These are phyloP conservation scores for Oryza glumipatula DNA, from an alignment of 176 grass and related monocot genomes.

Conservation along the genomic window DNA sequence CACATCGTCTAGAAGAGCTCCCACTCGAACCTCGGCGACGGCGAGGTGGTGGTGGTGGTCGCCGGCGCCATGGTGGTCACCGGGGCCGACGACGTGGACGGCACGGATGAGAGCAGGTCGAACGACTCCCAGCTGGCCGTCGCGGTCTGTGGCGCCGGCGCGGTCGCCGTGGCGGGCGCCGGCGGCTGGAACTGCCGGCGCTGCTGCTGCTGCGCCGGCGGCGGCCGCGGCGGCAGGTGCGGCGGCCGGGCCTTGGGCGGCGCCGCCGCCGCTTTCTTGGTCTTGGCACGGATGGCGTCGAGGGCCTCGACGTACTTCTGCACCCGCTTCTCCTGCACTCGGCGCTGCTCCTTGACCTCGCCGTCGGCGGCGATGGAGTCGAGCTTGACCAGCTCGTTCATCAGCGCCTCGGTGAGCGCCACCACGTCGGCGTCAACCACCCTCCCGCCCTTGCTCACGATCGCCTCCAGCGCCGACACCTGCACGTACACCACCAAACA, in stretches of 20 bases:
- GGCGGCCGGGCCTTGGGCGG: slow-evolving; percentile 37
- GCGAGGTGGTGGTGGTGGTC: slow-evolving; percentile 67
- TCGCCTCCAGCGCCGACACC: slow-evolving; percentile 85
- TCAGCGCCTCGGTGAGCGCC: slow-evolving; percentile 69
- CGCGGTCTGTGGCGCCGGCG: slow-evolving; percentile 33
- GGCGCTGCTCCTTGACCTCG: slow-evolving; percentile 71
- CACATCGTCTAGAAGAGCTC: slow-evolving; percentile 73
- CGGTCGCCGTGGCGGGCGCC: slow-evolving; percentile 40
- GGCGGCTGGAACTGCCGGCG: slow-evolving; percentile 57
- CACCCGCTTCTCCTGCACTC: slow-evolving; percentile 78
- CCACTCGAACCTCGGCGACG: slow-evolving; percentile 76
- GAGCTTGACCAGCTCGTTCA: slow-evolving; percentile 92
- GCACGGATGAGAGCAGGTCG: slow-evolving; percentile 75
- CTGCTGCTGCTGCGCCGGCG: slow-evolving; percentile 36
- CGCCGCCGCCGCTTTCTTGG: neutral
- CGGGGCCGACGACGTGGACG: slow-evolving; percentile 63
- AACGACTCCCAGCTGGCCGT: slow-evolving; percentile 86
- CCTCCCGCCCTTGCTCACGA: slow-evolving; percentile 70
- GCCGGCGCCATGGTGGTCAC: slow-evolving; percentile 64
- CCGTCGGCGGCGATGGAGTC: slow-evolving; percentile 77
- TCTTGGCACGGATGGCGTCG: slow-evolving; percentile 77
- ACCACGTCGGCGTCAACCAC: slow-evolving; percentile 73
- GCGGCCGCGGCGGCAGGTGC: slow-evolving; percentile 51
- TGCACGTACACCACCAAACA: slow-evolving; percentile 20
- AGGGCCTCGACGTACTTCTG: slow-evolving; percentile 89